phyloP scores from a whole-genome alignment of 179 eudicot species.

The Sideroxylon spinosum region DNA sequence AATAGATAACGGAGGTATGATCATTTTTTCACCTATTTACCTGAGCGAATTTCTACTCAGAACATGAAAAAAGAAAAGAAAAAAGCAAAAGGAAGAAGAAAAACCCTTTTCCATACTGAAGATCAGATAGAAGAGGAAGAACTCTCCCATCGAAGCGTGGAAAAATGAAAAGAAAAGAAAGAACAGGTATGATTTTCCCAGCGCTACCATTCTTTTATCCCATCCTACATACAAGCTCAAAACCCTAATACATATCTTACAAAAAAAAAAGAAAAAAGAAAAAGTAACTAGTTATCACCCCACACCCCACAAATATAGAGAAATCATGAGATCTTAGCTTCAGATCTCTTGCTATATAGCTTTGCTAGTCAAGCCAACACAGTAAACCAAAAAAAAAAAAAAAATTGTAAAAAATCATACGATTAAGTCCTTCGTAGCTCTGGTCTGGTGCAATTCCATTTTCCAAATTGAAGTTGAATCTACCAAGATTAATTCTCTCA shows the following conservation, averaged over 20 bases:
- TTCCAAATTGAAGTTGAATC: neutral
- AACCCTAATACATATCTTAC: neutral
- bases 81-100: neutral
- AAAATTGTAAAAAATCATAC: too few species aligned
- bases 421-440: too few species aligned
- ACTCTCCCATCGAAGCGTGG: neutral
- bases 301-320: neutral
- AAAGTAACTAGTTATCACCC: neutral
- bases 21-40: too few species aligned
- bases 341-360: slow-evolving; percentile 7
- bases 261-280: neutral
- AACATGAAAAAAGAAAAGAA: neutral
- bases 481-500: neutral
- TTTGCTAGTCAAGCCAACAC: too few species aligned
- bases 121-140: neutral
- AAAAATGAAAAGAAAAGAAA: neutral
- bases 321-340: neutral
- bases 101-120: neutral
- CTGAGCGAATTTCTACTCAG: neutral
- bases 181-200: neutral
- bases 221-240: neutral
- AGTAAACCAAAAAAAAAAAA: too few species aligned
- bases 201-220: neutral
- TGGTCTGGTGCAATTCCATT: neutral
- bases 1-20: too few species aligned